phyloP scores from a whole-genome alignment of 2,329 filamentous ascomycete genomes.

The Furcasterigmium sp. region DNA sequence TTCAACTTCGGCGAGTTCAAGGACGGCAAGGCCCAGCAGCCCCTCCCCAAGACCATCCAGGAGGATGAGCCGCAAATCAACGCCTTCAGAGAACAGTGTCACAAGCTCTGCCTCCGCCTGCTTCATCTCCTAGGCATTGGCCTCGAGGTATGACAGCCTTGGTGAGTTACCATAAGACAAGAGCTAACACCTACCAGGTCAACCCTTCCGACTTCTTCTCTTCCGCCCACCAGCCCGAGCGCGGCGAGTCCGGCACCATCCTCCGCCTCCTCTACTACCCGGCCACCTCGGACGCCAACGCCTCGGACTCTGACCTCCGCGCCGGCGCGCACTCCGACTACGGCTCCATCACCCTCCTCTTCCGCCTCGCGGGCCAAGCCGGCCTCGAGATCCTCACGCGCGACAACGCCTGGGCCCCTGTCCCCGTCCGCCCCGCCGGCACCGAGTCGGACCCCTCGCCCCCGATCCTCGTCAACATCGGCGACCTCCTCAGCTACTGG shows the following conservation, averaged over 20 bases:
- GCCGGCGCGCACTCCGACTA: slow-evolving; percentile 94
- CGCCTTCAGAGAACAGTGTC: slow-evolving; percentile 66
- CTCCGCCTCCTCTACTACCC: slow-evolving; percentile 73
- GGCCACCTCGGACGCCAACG: slow-evolving; percentile 35
- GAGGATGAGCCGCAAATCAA: slow-evolving; percentile 55
- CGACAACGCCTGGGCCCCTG: slow-evolving; percentile 52
- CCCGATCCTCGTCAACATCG: slow-evolving; percentile 78
- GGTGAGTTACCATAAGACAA: no score
- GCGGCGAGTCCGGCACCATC: slow-evolving; percentile 49
- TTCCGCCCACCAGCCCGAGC: slow-evolving; percentile 38
- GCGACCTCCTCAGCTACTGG: slow-evolving; percentile 75
- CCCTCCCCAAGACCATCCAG: slow-evolving; percentile 62
- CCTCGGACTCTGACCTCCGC: slow-evolving; percentile 60
- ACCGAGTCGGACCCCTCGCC: slow-evolving; percentile 54
- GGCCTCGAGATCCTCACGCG: slow-evolving; percentile 76
- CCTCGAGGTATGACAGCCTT: slow-evolving; percentile 47
- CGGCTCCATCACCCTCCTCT: slow-evolving; percentile 67
- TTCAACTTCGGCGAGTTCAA: slow-evolving; percentile 87
- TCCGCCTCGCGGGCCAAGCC: slow-evolving; percentile 78
- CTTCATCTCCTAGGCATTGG: slow-evolving; percentile 75
- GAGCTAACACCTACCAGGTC: slow-evolving; percentile 23
- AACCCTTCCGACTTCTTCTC: slow-evolving; percentile 49
- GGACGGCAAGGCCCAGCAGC: slow-evolving; percentile 66
- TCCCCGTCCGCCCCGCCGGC: slow-evolving; percentile 59
- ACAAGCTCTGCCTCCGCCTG: slow-evolving; percentile 65